These are phyloP conservation scores for Nepenthes gracilis DNA, from an alignment of 148 eudicot species.

Conservation along the genomic window DNA sequence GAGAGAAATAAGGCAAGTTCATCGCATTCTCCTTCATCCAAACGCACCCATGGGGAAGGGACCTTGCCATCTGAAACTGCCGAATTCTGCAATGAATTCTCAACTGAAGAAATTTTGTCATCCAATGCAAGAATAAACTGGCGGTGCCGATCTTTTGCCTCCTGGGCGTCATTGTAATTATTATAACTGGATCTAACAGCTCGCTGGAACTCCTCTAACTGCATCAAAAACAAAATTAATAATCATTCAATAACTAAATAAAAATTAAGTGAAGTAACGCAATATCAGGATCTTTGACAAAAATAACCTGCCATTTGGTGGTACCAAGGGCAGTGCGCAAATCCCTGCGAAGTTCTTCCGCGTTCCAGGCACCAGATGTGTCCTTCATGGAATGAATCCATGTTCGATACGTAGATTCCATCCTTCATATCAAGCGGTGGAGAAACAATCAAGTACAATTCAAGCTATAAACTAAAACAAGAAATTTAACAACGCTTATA, in stretches of 20 bases:
- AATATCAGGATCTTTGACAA: background rate
- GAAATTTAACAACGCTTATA: too few species aligned
- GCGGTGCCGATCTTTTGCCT: slow-evolving; percentile 53
- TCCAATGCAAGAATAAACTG: slow-evolving; percentile 58
- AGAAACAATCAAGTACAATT: too few species aligned
- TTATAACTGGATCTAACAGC: slow-evolving; percentile 56
- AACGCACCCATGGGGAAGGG: slow-evolving; percentile 47
- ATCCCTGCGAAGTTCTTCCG: slow-evolving; percentile 57
- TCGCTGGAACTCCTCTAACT: slow-evolving; percentile 76
- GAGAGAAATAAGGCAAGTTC: slow-evolving; percentile 73
- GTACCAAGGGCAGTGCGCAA: slow-evolving; percentile 60
- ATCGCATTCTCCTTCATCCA: slow-evolving; percentile 61
- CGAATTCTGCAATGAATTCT: slow-evolving; percentile 32
- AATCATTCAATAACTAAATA: background rate
- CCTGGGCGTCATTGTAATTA: slow-evolving; percentile 20
- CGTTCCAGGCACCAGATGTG: slow-evolving; percentile 32
- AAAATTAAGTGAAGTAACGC: background rate
- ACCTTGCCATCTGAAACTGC: slow-evolving; percentile 37
- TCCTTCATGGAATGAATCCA: slow-evolving; percentile 65
- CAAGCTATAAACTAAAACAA: background rate
- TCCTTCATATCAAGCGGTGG: slow-evolving; percentile 23
- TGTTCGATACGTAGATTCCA: slow-evolving; percentile 75
- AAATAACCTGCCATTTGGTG: slow-evolving; percentile 77
- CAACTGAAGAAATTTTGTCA: slow-evolving; percentile 39
- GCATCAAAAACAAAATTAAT: slow-evolving; percentile 9